Evolutionary conservation across 2,329 filamentous ascomycete species (phyloP).

Genomic region (Hypoxylon sp.): DNA sequence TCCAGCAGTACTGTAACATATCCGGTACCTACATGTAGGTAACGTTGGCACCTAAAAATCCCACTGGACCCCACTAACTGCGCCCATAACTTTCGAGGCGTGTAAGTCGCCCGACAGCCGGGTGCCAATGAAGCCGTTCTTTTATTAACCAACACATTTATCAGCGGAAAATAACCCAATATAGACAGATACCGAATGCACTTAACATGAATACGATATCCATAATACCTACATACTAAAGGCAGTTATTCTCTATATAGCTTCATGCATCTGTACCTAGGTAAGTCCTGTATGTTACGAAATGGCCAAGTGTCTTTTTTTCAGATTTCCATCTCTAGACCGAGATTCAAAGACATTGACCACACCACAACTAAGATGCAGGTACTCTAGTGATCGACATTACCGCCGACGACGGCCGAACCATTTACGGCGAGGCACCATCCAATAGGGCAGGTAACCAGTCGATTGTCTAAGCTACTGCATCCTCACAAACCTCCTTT

Average conservation of each 20-base stretch:
- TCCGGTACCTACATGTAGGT: not conserved
- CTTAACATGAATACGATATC: no score
- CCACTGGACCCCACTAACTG: conserved; percentile 26
- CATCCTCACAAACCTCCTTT: conserved; percentile 4
- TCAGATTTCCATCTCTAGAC: conserved; percentile 13
- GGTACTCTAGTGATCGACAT: conserved; percentile 21
- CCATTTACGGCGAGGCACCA: conserved; percentile 16
- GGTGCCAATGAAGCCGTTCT: conserved; percentile 20
- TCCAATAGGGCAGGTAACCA: conserved; percentile 30
- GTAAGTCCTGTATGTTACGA: no score
- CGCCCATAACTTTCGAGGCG: conserved; percentile 8
- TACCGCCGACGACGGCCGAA: conserved; percentile 28
- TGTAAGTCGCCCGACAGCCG: conserved; percentile 12
- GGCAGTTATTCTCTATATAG: no score
- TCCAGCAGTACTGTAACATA: not conserved
- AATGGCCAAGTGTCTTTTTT: conserved; percentile 21
- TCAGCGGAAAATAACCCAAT: conserved; percentile 2
- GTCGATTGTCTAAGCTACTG: not conserved
- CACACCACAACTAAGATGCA: no score
- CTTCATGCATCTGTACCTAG: no score
- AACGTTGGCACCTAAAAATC: conserved; percentile 16
- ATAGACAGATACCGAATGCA: no score
- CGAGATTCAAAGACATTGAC: conserved; percentile 11
- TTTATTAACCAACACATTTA: conserved; percentile 23
- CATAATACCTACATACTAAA: no score